A percentile compares a stretch with the other conserved stretches of the same genome.
These are phyloP conservation scores for Cercophora sp. DNA, from an alignment of 495 filamentous ascomycete genomes.

Conservation along the genomic window DNA sequence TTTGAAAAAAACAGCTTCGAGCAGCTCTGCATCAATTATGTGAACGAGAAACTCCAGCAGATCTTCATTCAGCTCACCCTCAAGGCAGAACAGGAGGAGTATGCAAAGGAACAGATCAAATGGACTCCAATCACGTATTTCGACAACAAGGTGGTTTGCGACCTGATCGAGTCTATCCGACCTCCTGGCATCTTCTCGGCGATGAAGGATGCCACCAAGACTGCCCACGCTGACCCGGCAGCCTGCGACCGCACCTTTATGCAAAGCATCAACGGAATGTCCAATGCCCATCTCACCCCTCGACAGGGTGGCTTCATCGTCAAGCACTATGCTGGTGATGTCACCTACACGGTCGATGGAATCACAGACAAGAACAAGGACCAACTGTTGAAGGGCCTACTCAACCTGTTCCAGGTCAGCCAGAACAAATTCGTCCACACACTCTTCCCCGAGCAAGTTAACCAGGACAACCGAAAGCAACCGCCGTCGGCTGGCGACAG, in stretches of 20 bases:
- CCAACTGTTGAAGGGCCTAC: slow-evolving; percentile 87
- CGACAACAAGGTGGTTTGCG: slow-evolving; percentile 98
- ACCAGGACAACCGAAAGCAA: slow-evolving; percentile 90
- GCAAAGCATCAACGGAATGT: slow-evolving; percentile 82
- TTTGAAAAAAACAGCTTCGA: slow-evolving; percentile 99
- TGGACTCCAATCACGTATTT: slow-evolving; percentile 99
- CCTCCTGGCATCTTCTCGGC: slow-evolving; percentile 94
- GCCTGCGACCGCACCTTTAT: slow-evolving; percentile 96
- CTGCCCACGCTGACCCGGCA: slow-evolving; percentile 88
- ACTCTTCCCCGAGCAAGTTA: slow-evolving; percentile 88
- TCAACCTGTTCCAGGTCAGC: slow-evolving; percentile 81
- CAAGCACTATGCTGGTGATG: slow-evolving; percentile 99
- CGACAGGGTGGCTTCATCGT: slow-evolving; percentile 96
- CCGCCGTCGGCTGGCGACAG: slow-evolving; percentile 96
- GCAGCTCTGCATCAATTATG: slow-evolving; percentile 99
- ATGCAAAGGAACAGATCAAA: slow-evolving; percentile 90
- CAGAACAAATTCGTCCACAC: slow-evolving; percentile 79
- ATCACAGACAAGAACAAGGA: slow-evolving; percentile 99
- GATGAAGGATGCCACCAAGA: slow-evolving; percentile 95
- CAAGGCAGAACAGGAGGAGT: slow-evolving; percentile 97
- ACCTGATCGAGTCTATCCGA: slow-evolving; percentile 87
- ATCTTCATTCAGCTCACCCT: slow-evolving; percentile 99
- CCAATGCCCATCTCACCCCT: slow-evolving; percentile 85
- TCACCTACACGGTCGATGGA: slow-evolving; percentile 88
- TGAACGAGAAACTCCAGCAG: slow-evolving; percentile 99